These are phyloP conservation scores for Volutella citrinella DNA, from an alignment of 2,329 filamentous ascomycete species.

Conservation along the genomic window DNA sequence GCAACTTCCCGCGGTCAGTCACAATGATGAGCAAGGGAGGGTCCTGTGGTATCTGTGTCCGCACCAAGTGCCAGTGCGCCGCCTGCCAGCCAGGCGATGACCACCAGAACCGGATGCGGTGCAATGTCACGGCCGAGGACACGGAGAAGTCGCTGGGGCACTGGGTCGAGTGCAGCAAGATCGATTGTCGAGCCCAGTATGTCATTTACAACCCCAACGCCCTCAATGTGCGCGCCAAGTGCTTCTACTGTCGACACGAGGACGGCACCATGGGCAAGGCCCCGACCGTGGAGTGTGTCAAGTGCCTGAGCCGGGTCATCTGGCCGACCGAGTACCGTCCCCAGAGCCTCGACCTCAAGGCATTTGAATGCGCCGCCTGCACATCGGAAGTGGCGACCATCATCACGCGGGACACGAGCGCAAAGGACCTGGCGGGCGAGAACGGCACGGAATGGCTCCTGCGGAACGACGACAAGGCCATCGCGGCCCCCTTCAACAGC, in stretches of 20 bases:
- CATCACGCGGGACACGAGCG: slow-evolving; percentile 34
- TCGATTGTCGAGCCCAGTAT: slow-evolving; percentile 45
- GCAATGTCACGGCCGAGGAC: slow-evolving; percentile 31
- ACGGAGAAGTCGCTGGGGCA: slow-evolving; percentile 28
- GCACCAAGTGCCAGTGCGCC: slow-evolving; percentile 16
- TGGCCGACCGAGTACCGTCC: slow-evolving; percentile 45
- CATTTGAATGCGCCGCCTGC: slow-evolving; percentile 43
- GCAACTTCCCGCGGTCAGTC: slow-evolving; percentile 45
- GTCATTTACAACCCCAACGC: slow-evolving; percentile 43
- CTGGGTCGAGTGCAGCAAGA: slow-evolving; percentile 48
- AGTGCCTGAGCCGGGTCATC: slow-evolving; percentile 44
- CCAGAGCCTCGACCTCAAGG: slow-evolving; percentile 20
- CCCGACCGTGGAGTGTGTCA: slow-evolving; percentile 42
- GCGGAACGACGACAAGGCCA: slow-evolving; percentile 34
- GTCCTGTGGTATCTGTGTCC: slow-evolving; percentile 40
- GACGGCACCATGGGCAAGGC: slow-evolving; percentile 20
- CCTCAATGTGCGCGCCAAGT: slow-evolving; percentile 45
- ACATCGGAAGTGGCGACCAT: slow-evolving; percentile 31
- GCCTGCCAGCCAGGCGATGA: slow-evolving; percentile 20
- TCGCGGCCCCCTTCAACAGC: slow-evolving; percentile 35
- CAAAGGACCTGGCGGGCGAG: slow-evolving; percentile 34
- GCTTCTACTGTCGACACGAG: slow-evolving; percentile 43
- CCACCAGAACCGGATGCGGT: slow-evolving; percentile 16
- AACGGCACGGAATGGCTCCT: slow-evolving; percentile 44
- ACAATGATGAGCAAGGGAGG: slow-evolving; percentile 42